These are phyloP conservation scores for Puccinia polysora DNA, from an alignment of 1,284 basidiomycete species.

Conservation along the genomic window DNA sequence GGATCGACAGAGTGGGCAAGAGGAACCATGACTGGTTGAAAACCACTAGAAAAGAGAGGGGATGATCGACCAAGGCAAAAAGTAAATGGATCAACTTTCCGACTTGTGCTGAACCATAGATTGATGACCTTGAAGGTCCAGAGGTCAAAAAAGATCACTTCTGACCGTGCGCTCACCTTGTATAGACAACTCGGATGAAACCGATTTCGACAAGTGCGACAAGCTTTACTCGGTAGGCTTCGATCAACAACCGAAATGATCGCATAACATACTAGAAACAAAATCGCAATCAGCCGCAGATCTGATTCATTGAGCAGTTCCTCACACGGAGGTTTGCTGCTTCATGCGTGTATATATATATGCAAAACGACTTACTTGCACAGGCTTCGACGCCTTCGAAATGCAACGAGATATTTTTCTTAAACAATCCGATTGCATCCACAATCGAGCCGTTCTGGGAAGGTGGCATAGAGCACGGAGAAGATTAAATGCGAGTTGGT, in stretches of 20 bases:
- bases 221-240: constrained; percentile 81
- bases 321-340: background rate
- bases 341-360: background rate
- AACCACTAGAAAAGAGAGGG: constrained; percentile 66
- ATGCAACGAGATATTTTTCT: constrained; percentile 83
- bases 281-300: background rate
- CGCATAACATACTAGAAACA: constrained; percentile 57
- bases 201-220: constrained; percentile 70
- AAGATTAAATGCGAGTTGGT: background rate
- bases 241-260: constrained; percentile 90
- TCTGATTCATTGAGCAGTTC: no score
- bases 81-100: background rate
- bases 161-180: no score
- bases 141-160: constrained; percentile 46
- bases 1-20: constrained; percentile 79
- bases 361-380: constrained; percentile 64
- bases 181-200: constrained; percentile 91
- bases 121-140: constrained; percentile 10
- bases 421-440: constrained; percentile 88
- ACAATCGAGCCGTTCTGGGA: constrained; percentile 78
- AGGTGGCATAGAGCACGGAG: background rate
- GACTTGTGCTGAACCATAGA: no score
- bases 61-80: background rate
- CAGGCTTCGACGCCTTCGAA: constrained; percentile 92
- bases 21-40: constrained; percentile 73